Conservation (phyloP, 768 basidiomycete species). For the Lentinula boryana region DNA sequence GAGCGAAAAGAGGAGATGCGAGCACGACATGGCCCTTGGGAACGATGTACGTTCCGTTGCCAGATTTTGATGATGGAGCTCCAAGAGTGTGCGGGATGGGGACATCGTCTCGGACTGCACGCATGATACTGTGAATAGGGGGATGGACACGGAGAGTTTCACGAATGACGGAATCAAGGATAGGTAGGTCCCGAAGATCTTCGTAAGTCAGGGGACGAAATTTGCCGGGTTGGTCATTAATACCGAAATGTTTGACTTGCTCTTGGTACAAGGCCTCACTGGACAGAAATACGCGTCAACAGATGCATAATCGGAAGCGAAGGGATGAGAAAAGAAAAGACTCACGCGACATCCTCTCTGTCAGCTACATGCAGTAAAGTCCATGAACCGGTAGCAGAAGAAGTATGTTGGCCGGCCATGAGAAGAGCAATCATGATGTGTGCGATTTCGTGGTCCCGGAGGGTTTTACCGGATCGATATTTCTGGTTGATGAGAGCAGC, state of each 20-base stretch:
- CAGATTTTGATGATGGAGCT: constrained; percentile 37
- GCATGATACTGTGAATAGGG: constrained; percentile 38
- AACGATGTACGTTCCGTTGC: constrained; percentile 52
- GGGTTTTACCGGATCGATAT: constrained; percentile 73
- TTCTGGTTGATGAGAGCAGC: constrained; percentile 75
- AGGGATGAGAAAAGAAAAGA: constrained; percentile 9
- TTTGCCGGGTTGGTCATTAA: constrained; percentile 42
- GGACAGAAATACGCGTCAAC: constrained; percentile 20
- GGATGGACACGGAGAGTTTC: constrained; percentile 56
- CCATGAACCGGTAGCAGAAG: constrained; percentile 91
- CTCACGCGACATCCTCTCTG: constrained; percentile 69
- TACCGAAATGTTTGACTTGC: constrained; percentile 59
- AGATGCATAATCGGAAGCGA: neutral
- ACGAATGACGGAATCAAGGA: constrained; percentile 61
- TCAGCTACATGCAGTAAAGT: constrained; percentile 80
- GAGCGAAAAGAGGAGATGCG: constrained; percentile 61
- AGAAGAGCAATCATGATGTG: constrained; percentile 98
- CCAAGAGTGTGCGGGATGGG: constrained; percentile 60
- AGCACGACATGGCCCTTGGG: constrained; percentile 68
- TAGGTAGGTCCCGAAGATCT: constrained; percentile 56
- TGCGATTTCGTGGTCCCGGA: constrained; percentile 89
- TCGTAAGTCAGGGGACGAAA: constrained; percentile 60
- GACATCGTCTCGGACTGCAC: constrained; percentile 54
- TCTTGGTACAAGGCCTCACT: constrained; percentile 77
- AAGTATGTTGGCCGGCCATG: constrained; percentile 99